Evolutionary conservation across 257 asterid species (phyloP).

Genomic region (Anisodus tanguticus): DNA sequence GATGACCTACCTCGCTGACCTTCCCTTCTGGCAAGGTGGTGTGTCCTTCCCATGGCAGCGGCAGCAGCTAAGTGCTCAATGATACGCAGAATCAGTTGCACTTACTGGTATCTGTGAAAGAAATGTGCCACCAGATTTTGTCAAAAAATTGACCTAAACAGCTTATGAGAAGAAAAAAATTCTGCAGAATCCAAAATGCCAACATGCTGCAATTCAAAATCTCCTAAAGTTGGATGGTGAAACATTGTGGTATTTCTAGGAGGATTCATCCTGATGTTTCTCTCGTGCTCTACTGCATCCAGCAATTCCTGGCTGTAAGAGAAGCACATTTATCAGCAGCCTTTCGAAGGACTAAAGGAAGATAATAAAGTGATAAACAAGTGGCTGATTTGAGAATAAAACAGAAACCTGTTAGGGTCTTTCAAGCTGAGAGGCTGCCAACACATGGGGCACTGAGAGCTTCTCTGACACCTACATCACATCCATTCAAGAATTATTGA

Average conservation of each 20-base stretch:
- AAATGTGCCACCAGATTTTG: slow-evolving; percentile 17
- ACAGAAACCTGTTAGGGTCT: slow-evolving; percentile 75
- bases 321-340: slow-evolving; percentile 20
- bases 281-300: slow-evolving; percentile 88
- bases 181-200: slow-evolving; percentile 25
- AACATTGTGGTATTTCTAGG: slow-evolving; percentile 82
- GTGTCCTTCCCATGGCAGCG: slow-evolving; percentile 92
- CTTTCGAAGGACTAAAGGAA: neutral
- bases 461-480: slow-evolving; percentile 82
- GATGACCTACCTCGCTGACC: slow-evolving; percentile 74
- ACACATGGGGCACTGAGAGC: slow-evolving; percentile 97
- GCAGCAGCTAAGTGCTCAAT: slow-evolving; percentile 95
- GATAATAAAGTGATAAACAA: neutral
- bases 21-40: slow-evolving; percentile 82
- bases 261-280: slow-evolving; percentile 77
- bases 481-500: neutral
- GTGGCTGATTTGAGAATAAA: neutral
- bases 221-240: slow-evolving; percentile 95
- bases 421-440: slow-evolving; percentile 84
- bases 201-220: slow-evolving; percentile 95
- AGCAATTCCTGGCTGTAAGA: slow-evolving; percentile 88
- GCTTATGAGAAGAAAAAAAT: neutral
- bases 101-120: slow-evolving; percentile 70
- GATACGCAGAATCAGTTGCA: slow-evolving; percentile 84
- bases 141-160: neutral